Evolutionary conservation across 768 basidiomycete species (phyloP), one percentile per base, ranked within the genome.

Genomic region (Rhizopogon vesiculosus): DNA sequence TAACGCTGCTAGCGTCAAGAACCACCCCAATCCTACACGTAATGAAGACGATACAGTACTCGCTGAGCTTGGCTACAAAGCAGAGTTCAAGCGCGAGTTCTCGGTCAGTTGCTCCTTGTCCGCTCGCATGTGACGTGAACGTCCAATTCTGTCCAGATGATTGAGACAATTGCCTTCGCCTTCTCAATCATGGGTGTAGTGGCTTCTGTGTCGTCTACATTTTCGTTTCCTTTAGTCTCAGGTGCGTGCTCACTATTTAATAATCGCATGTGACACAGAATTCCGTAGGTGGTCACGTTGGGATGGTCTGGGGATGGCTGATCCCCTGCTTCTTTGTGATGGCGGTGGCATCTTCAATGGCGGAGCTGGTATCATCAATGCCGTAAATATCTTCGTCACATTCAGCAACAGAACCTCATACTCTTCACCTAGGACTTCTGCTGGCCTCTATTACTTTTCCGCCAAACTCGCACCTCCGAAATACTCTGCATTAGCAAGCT

Each of bases 391-490:
- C 7, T 45, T 13, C 3, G 29, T 56, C 31, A 10, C 35, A 40
- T n/a, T 31, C 22, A 22, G 45, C 46, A 45, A 53, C 25, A 31
- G 7, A 13, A 19, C 7, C 19, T 48, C 13, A 48, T 15, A 49
- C 38, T 39, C 18, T 28, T 12, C 13, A 6, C 15, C 22, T 16
- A 89, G 87, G 51, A 90, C 88, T 22, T 89, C 87, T 59, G 87
- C 88, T 7, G 88, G 87, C 0, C 72, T 90, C 16, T 89, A 89
- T 66, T 90, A 89, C 66, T 89, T 89, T 68, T 85, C 87, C 2
- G 85, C 87, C 0, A 89, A 86, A 64, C 68, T 90, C 43, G 87
- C 88, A 2, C 84, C 86, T 1, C 76, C 77, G 6, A 74, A 78
- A 61, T 81, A 82, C 54, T 76, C 84, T 3, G 76, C 85, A 7